Evolutionary conservation across 169 alveolate species (phyloP), one percentile per base, ranked within the genome.

Genomic region (Plasmodium falciparum): DNA sequence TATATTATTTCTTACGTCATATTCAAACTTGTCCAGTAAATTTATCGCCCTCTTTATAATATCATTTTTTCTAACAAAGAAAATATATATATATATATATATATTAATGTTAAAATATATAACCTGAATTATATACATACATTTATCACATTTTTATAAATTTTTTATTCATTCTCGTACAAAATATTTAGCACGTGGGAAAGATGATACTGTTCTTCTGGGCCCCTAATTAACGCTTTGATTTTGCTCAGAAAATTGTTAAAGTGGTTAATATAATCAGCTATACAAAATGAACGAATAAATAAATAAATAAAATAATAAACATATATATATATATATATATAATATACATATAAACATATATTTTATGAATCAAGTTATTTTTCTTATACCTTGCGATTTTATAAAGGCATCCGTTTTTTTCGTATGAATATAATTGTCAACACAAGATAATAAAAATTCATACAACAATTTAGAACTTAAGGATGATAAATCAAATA

Each of bases 21-120:
- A 80, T 80, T 80, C 52, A 47, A 80, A 80, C 26, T 80, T 80
- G 45, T 80, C 90, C 49, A 80, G 56, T 45, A 67, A 72, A 59
- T 39, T 9, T 5, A 80, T 65, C 15, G 90, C 90, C 67, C 52
- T 80, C 26, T 72, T 67, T 47, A 80, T 59, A 45, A 47, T 80
- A 65, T 54, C 62, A 9, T 54, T 80, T 61, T 80, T 80, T 74
- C 90, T 80, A 56, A 17, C 20, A 54, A 39, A 43, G 39, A 13
- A 43, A 26, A 7, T 73, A 39, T 54, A 22, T 24, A 74, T 20
- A 26, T 33, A 11, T 8, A n/a, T 22, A 65, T 52, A 59, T 13
- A 11, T 13, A 61, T 39, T 24, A 43, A 4, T 49, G 49, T 66
- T 17, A 2, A 50, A 29, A 74, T 20, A 74, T 39, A 59, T 15